These are phyloP conservation scores for Tillandsia fasciculata DNA, from an alignment of 176 grass and related monocot genomes.

Conservation along the genomic window DNA sequence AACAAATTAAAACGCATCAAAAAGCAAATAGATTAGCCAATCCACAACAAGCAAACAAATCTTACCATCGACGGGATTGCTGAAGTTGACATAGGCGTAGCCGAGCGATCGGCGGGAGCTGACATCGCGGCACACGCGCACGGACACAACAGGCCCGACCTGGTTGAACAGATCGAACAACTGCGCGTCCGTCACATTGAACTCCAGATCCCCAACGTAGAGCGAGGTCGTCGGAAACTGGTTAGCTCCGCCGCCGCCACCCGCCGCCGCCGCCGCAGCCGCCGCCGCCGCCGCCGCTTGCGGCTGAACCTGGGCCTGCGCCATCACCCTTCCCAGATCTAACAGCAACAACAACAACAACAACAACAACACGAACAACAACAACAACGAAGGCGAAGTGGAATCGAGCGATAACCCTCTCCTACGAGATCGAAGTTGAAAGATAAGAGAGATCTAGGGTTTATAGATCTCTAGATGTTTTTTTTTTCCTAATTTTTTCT, in stretches of 20 bases:
- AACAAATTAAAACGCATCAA: not conserved
- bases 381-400: not conserved
- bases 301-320: constrained; percentile 23
- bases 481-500: not conserved
- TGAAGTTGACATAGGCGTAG: constrained; percentile 96
- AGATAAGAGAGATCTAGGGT: too few relatives aligned
- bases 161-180: constrained; percentile 80
- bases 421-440: too few relatives aligned
- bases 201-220: constrained; percentile 90
- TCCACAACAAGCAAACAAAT: not conserved
- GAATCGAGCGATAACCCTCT: not conserved
- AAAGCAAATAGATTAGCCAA: not conserved
- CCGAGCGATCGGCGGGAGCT: constrained; percentile 65
- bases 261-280: constrained; percentile 10
- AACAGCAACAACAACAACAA: too few relatives aligned
- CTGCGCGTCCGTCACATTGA: constrained; percentile 52
- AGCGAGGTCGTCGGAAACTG: constrained; percentile 54
- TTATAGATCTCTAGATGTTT: not conserved
- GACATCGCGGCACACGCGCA: constrained; percentile 81
- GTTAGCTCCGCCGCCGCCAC: constrained; percentile 22
- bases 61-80: constrained; percentile 60
- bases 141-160: constrained; percentile 64
- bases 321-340: constrained; percentile 4
- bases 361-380: too few relatives aligned
- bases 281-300: constrained; percentile 20